Evolutionary conservation across 345 rosid species (phyloP).

Genomic region (Corchorus olitorius): DNA sequence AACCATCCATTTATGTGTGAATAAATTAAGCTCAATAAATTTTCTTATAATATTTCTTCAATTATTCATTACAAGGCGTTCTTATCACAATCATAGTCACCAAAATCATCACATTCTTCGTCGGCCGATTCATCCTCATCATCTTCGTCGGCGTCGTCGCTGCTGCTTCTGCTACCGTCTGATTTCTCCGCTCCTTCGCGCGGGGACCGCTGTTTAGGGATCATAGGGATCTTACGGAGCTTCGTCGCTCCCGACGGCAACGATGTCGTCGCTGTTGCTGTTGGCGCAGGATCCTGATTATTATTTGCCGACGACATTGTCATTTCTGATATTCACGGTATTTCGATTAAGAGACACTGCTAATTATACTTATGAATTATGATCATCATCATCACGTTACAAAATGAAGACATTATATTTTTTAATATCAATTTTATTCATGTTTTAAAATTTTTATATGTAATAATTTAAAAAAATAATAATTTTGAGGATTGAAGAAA

Average conservation of each 20-base stretch:
- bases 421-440: background rate
- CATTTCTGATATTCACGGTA: conserved; percentile 25
- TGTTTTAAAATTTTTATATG: no score
- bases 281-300: conserved; percentile 24
- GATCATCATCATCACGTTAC: background rate
- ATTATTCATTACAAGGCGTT: background rate
- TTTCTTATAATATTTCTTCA: no score
- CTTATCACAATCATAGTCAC: background rate
- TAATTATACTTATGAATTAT: background rate
- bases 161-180: conserved; percentile 13
- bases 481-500: conserved; percentile 14
- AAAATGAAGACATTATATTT: background rate
- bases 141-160: conserved; percentile 20
- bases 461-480: background rate
- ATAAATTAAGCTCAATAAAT: no score
- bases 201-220: conserved; percentile 38
- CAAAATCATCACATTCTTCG: background rate
- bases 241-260: conserved; percentile 35
- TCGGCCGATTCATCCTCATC: background rate
- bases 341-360: conserved; percentile 7
- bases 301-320: conserved; percentile 31
- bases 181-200: conserved; percentile 13
- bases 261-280: conserved; percentile 18
- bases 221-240: conserved; percentile 72
- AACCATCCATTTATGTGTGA: no score